A percentile compares a stretch with the other conserved stretches of the same genome.
Evolutionary conservation across 2,329 filamentous ascomycete genomes (phyloP).

Genomic region (Phaeophleospora eucalypticola): DNA sequence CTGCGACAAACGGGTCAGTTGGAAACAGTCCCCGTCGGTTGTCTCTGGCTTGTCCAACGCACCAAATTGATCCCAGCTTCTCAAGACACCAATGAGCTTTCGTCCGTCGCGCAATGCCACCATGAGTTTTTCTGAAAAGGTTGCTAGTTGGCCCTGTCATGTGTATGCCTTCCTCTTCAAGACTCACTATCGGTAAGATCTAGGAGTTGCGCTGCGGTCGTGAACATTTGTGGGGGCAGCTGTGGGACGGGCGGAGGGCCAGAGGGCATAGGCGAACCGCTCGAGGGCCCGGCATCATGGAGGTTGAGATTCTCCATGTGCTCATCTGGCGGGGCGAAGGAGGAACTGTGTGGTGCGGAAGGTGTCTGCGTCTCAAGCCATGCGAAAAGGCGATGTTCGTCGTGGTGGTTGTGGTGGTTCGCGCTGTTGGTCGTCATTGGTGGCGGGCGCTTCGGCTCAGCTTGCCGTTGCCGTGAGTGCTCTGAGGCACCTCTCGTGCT

Average conservation of each 20-base stretch:
- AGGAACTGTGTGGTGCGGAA: slow-evolving; percentile 2
- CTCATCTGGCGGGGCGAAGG: slow-evolving; percentile 11
- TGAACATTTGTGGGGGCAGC: slow-evolving; percentile 94
- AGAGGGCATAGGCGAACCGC: slow-evolving; percentile 11
- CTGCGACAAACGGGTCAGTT: slow-evolving; percentile 44
- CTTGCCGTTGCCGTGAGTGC: not conserved
- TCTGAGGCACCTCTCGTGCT: not conserved
- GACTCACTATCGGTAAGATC: slow-evolving; percentile 90
- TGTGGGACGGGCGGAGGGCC: slow-evolving; percentile 50
- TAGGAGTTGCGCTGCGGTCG: slow-evolving; percentile 89
- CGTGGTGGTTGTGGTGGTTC: not conserved
- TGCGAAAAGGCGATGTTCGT: slow-evolving; percentile 1
- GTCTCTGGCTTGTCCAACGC: slow-evolving; percentile 27
- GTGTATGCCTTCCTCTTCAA: not conserved
- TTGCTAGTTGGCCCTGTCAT: slow-evolving; percentile 20
- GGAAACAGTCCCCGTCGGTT: slow-evolving; percentile 1
- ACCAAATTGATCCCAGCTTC: slow-evolving; percentile 99
- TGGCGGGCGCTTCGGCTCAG: slow-evolving; percentile 3
- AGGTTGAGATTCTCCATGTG: slow-evolving; percentile 34
- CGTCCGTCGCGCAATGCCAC: slow-evolving; percentile 87
- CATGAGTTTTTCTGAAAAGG: slow-evolving; percentile 78
- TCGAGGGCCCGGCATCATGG: slow-evolving; percentile 30
- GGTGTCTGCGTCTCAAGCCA: slow-evolving; percentile 11
- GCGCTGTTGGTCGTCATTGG: not conserved
- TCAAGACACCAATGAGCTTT: slow-evolving; percentile 85